A percentile compares a stretch with the other conserved stretches of the same genome.
Evolutionary conservation across 371 early-diverging fungal genomes (phyloP).

Genomic region (Rhizomucor pusillus): DNA sequence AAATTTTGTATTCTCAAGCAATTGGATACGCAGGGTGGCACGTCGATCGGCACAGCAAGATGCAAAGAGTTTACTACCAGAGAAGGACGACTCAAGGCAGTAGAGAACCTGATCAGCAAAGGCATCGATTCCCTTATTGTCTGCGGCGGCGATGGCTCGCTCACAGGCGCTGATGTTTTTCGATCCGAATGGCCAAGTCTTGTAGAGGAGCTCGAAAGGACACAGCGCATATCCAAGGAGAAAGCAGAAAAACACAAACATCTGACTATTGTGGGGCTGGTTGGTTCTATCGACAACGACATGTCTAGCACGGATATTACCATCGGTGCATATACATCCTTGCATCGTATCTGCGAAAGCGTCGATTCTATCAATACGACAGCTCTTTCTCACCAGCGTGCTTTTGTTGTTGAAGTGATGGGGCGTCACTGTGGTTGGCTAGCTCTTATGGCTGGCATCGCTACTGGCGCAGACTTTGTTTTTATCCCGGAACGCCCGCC

Average conservation of each 20-base stretch:
- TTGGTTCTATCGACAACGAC: conserved; percentile 97
- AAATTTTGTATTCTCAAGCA: too few relatives aligned
- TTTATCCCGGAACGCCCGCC: conserved; percentile 97
- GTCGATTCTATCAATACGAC: conserved; percentile 95
- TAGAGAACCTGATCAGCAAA: conserved; percentile 81
- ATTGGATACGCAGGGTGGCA: conserved; percentile 77
- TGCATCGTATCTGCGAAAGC: conserved; percentile 97
- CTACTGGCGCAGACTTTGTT: conserved; percentile 93
- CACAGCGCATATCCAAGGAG: conserved; percentile 53
- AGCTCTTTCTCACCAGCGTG: conserved; percentile 95
- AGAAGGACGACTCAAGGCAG: conserved; percentile 89
- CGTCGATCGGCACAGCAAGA: conserved; percentile 96
- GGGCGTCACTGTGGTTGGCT: conserved; percentile 99
- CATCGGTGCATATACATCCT: conserved; percentile 95
- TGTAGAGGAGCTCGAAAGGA: conserved; percentile 70
- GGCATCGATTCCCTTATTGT: conserved; percentile 97
- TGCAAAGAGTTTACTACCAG: conserved; percentile 84
- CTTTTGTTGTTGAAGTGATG: conserved; percentile 99
- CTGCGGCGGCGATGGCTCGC: conserved; percentile 98
- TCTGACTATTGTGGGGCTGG: conserved; percentile 94
- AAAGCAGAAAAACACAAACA: conserved; percentile 59
- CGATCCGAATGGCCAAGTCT: conserved; percentile 91
- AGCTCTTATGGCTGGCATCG: conserved; percentile 94
- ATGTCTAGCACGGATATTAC: conserved; percentile 97
- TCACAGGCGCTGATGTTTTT: conserved; percentile 96